phyloP scores from a whole-genome alignment of 2,329 filamentous ascomycete species.

The Venturia effusa region DNA sequence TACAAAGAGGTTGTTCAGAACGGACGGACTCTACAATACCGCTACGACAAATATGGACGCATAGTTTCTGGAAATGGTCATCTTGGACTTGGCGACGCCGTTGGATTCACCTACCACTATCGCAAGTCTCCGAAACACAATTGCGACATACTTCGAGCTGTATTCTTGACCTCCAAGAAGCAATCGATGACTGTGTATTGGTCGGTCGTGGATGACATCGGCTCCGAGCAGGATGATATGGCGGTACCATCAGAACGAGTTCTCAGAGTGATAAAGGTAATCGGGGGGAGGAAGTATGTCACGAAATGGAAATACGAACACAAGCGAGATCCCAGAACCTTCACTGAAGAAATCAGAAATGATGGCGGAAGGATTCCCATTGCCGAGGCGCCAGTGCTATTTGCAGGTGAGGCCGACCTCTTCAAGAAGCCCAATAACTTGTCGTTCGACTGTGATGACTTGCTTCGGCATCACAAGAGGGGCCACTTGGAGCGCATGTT shows the following conservation, averaged over 20 bases:
- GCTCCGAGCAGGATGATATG: slow-evolving; percentile 14
- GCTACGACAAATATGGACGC: slow-evolving; percentile 1
- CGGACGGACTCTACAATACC: neutral
- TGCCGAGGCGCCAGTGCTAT: neutral
- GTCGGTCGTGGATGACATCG: slow-evolving; percentile 20
- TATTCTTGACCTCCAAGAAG: neutral
- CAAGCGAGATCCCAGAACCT: neutral
- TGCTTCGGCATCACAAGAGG: neutral
- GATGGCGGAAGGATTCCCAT: neutral
- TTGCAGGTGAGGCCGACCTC: neutral
- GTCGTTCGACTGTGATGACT: slow-evolving; percentile 3
- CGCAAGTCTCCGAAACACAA: slow-evolving; percentile 7
- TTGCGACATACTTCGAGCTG: neutral
- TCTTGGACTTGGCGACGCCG: slow-evolving; percentile 16
- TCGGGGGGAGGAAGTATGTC: neutral
- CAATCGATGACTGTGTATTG: slow-evolving; percentile 1
- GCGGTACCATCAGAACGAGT: neutral
- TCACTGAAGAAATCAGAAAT: neutral
- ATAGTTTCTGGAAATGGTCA: neutral
- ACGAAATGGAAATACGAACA: slow-evolving; percentile 5
- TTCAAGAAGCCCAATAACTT: neutral
- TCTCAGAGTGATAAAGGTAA: neutral
- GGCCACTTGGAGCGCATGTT: neutral
- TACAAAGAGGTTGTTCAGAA: neutral
- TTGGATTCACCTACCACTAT: slow-evolving; percentile 4